Evolutionary conservation across 148 eudicot species (phyloP), one percentile per base, ranked within the genome.

Genomic region (Fagopyrum tataricum): DNA sequence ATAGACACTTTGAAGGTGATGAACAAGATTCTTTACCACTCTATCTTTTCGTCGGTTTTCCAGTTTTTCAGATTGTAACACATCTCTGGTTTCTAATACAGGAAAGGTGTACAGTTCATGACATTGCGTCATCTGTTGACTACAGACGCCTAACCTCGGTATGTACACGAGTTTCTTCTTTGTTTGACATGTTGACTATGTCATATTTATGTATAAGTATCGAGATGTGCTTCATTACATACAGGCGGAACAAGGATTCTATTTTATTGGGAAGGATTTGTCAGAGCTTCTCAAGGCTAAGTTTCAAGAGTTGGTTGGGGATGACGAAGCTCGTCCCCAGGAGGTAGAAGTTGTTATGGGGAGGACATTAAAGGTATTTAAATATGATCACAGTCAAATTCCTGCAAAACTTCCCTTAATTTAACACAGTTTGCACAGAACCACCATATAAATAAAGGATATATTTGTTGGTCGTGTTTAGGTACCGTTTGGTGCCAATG

Each of bases 291-390:
- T 93, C 58, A 83, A 79, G 83, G 83, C 83, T 39, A 79, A 84
- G 77, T 93, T 91, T 79, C 79, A 81, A 74, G 71, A 82, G 75
- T 78, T 91, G 72, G 77, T 89, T 21, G 97, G 95, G 76, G 82
- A 86, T 62, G 74, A 84, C 15, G 62, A 59, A 49, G 81, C 89
- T 72, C 71, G 49, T 23, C 85, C 91, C 26, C 88, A 85, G 70
- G 95, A 89, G 75, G 97, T 89, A 70, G 97, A 91, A 84, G 98
- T 93, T 72, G 91, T 93, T 67, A 93, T 93, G 98, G 97, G 98
- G 52, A 93, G 98, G 79, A 93, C 81, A 79, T 67, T 91, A 70
- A 83, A 81, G 90, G 98, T 94, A 78, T 31, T 3, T 31, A 31
- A n/a, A 62, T 70, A 59, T 51, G 73, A 44, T 18, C 47, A 58